These are phyloP conservation scores for Dryas octopetala DNA, from an alignment of 306 rosid species.

Conservation along the genomic window DNA sequence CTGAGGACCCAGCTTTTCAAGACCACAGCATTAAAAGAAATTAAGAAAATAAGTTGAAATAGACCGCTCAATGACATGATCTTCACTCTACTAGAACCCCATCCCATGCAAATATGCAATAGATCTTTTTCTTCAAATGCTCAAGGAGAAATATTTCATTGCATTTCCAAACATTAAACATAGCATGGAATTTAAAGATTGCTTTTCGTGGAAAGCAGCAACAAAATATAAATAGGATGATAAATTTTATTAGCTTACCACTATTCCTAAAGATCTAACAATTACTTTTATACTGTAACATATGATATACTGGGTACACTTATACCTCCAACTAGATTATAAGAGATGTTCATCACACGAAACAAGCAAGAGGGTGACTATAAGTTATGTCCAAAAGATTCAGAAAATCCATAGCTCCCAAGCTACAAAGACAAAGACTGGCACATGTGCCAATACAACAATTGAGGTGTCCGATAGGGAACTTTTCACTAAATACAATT, in stretches of 20 bases:
- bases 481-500: neutral
- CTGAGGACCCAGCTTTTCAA: neutral
- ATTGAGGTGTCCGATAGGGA: neutral
- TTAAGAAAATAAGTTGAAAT: neutral
- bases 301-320: neutral
- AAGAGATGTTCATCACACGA: neutral
- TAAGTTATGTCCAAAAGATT: neutral
- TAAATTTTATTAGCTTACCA: neutral
- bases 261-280: neutral
- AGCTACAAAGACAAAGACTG: neutral
- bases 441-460: neutral
- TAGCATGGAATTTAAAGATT: neutral
- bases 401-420: neutral
- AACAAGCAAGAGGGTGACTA: too few species aligned
- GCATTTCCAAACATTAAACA: neutral
- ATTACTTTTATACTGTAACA: neutral
- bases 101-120: neutral
- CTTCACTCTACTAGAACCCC: neutral
- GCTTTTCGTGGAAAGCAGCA: neutral
- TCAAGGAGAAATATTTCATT: neutral
- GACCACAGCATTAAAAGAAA: neutral
- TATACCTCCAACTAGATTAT: constrained; percentile 1
- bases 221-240: neutral
- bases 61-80: neutral
- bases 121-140: neutral